Evolutionary conservation across 345 rosid species (phyloP).

Genomic region (Euphorbia pulcherrima): DNA sequence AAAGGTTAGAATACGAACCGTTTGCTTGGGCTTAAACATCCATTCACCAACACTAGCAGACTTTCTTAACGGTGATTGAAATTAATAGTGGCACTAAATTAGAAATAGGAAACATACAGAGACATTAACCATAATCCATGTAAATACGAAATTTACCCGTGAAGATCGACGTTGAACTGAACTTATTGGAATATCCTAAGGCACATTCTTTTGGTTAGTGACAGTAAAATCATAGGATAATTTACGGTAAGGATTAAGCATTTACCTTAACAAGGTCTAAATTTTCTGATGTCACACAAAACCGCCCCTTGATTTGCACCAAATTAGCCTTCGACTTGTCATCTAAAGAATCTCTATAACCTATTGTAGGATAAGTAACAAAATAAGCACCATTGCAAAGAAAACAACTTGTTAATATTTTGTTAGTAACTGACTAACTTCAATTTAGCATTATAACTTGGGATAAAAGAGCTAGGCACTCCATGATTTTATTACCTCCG

Average conservation of each 20-base stretch:
- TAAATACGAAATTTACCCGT: slow-evolving; percentile 59
- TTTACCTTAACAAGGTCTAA: slow-evolving; percentile 90
- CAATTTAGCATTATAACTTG: not conserved
- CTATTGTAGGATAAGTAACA: slow-evolving; percentile 29
- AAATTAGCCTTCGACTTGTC: slow-evolving; percentile 86
- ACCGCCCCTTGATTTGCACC: slow-evolving; percentile 94
- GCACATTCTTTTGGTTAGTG: slow-evolving; percentile 47
- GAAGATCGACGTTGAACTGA: slow-evolving; percentile 75
- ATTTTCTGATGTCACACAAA: slow-evolving; percentile 97
- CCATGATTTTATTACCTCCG: slow-evolving; percentile 49
- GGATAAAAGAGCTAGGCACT: slow-evolving; percentile 9
- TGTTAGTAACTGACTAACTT: too few species aligned
- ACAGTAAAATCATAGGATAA: slow-evolving; percentile 17
- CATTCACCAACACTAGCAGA: slow-evolving; percentile 98
- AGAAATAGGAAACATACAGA: slow-evolving; percentile 15
- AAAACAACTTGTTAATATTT: not conserved
- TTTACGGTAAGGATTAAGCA: slow-evolving; percentile 17
- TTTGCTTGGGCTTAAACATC: slow-evolving; percentile 62
- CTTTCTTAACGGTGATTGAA: slow-evolving; percentile 85
- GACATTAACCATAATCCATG: slow-evolving; percentile 9
- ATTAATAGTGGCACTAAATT: slow-evolving; percentile 23
- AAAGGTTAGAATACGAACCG: slow-evolving; percentile 38
- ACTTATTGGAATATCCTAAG: slow-evolving; percentile 82
- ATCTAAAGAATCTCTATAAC: slow-evolving; percentile 87
- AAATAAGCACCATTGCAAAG: not conserved